Conservation (phyloP, 2,329 filamentous ascomycete genomes). For the Dothideomycetes sp. region DNA sequence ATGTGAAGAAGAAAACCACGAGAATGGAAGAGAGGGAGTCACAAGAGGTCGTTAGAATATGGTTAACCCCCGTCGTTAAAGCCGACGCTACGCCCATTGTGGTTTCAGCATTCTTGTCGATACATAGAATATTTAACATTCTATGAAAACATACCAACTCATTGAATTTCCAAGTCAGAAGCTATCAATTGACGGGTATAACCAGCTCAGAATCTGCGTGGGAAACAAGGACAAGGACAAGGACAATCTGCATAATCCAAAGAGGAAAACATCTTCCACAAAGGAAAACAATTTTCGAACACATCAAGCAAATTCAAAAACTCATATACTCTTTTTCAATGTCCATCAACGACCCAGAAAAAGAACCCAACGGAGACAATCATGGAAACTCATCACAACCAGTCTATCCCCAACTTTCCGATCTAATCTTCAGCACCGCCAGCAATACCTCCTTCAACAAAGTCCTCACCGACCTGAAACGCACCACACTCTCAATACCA, state of each 20-base stretch:
- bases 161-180: no score
- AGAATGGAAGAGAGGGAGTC: no score
- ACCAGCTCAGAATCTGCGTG: not conserved
- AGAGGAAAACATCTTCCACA: not conserved
- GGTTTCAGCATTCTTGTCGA: no score
- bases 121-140: no score
- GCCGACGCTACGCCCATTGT: no score
- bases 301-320: not conserved
- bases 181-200: not conserved
- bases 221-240: not conserved
- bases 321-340: no score
- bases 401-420: constrained; percentile 15
- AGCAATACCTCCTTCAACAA: constrained; percentile 56
- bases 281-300: not conserved
- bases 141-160: no score
- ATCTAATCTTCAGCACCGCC: constrained; percentile 46
- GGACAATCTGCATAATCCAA: not conserved
- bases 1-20: no score
- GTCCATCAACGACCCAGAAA: not conserved
- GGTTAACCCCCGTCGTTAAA: no score
- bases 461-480: constrained; percentile 62
- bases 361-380: not conserved
- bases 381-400: not conserved
- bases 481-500: constrained; percentile 64
- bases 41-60: no score